A percentile compares a stretch with the other conserved stretches of the same genome.
phyloP scores from a whole-genome alignment of 2,329 filamentous ascomycete genomes.

The Hypoxylon sp. region DNA sequence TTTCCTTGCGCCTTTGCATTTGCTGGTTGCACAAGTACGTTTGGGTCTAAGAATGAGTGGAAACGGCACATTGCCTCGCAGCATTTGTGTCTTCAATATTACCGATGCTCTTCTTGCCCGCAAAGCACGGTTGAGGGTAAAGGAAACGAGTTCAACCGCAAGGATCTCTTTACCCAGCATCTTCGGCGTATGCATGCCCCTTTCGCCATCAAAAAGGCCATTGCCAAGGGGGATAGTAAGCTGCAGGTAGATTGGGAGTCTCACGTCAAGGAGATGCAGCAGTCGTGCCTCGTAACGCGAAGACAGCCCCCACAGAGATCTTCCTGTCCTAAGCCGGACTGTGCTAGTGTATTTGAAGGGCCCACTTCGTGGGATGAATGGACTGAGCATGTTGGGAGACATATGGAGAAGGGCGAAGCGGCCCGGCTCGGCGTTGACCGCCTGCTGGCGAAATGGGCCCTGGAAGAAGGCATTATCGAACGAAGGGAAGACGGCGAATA shows the following conservation, averaged over 20 bases:
- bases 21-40: slow-evolving; percentile 85
- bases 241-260: slow-evolving; percentile 72
- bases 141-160: slow-evolving; percentile 83
- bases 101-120: slow-evolving; percentile 72
- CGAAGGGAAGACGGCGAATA: slow-evolving; percentile 67
- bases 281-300: slow-evolving; percentile 77
- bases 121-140: slow-evolving; percentile 58
- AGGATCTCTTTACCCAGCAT: slow-evolving; percentile 95
- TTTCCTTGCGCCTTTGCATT: slow-evolving; percentile 89
- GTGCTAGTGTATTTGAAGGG: slow-evolving; percentile 76
- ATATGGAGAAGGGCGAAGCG: slow-evolving; percentile 82
- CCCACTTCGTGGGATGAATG: slow-evolving; percentile 85
- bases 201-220: slow-evolving; percentile 69
- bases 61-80: slow-evolving; percentile 94
- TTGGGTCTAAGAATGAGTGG: slow-evolving; percentile 97
- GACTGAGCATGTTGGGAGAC: slow-evolving; percentile 91
- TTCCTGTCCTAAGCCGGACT: slow-evolving; percentile 78
- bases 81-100: slow-evolving; percentile 79
- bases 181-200: slow-evolving; percentile 92
- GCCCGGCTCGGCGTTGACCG: slow-evolving; percentile 67
- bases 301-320: slow-evolving; percentile 77
- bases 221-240: slow-evolving; percentile 68
- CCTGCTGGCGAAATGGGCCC: slow-evolving; percentile 70
- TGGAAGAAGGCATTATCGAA: slow-evolving; percentile 73
- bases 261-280: slow-evolving; percentile 76